Conservation (phyloP, 2,329 filamentous ascomycete species). For the Huntiella omanensis region DNA sequence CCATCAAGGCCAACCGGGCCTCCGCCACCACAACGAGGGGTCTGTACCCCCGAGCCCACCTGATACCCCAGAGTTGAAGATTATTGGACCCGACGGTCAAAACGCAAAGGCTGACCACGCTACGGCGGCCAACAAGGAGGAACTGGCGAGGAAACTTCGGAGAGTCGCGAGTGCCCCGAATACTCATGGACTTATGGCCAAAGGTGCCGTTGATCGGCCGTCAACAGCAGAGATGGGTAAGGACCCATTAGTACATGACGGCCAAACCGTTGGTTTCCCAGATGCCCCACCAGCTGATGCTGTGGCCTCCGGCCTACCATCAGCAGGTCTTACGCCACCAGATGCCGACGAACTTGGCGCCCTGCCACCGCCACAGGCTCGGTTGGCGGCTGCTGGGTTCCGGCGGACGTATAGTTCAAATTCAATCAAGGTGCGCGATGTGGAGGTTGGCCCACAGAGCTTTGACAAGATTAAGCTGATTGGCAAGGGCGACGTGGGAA, state of each 20-base stretch:
- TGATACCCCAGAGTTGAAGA: conserved; percentile 65
- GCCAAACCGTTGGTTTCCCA: conserved; percentile 33
- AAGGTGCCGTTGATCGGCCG: conserved; percentile 44
- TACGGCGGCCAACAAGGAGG: conserved; percentile 71
- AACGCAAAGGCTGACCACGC: conserved; percentile 35
- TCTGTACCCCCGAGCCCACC: conserved; percentile 86
- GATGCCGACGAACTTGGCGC: conserved; percentile 36
- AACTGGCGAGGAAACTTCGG: conserved; percentile 78
- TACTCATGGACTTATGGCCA: conserved; percentile 73
- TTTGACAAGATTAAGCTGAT: conserved; percentile 99
- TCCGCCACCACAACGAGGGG: conserved; percentile 87
- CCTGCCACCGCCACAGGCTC: conserved; percentile 47
- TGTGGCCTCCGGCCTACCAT: conserved; percentile 15
- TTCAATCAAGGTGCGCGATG: conserved; percentile 94
- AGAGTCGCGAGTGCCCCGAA: conserved; percentile 94
- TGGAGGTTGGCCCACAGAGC: conserved; percentile 84
- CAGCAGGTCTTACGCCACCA: conserved; percentile 22
- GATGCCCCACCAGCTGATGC: conserved; percentile 17
- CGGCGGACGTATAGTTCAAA: conserved; percentile 95
- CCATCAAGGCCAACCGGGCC: conserved; percentile 81
- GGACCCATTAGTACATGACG: conserved; percentile 38
- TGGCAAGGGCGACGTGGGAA: conserved; percentile 94
- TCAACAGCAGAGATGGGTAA: conserved; percentile 75
- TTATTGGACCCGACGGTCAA: conserved; percentile 46
- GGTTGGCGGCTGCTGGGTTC: conserved; percentile 52